Base-by-base conservation (phyloP, 2,329 filamentous ascomycete species). In the Penicillium sp. region DNA sequence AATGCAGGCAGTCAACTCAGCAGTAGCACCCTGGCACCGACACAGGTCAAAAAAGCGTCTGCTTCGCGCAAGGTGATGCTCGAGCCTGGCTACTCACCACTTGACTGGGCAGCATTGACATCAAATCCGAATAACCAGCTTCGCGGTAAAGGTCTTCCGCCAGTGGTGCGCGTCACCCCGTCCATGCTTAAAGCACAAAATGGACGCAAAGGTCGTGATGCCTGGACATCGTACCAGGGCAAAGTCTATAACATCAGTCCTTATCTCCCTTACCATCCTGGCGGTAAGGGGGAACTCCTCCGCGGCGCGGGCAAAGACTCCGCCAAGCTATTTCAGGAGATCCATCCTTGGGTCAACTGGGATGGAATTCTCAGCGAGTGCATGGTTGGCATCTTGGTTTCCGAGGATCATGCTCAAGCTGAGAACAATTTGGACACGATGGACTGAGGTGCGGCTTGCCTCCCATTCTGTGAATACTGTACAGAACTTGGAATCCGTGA, bases 161-260 rank as follows among this genome's bases (percentile, higher is more conserved):
- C 66, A 48, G 84, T 41, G 73, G 79, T 71, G 67, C 80, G 84
- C 30, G 87, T 98, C 23, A 85, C 89, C 4, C 89, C 90, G 1
- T 81, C 80, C 4, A 78, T 86, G 74, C 73, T 98, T 9, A 83
- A 82, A 59, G 66, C 70, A 26, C 80, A 87, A 65, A 93, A 85
- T 26, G 90, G 90, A 0, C 79, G 90, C 18, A 85, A 84, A 58
- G 87, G 87, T 6, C 81, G 77, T 45, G 85, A 94, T 55, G 87
- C 89, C 0, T 98, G 92, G 92, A 93, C 84, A 43, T 85, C 80
- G 1, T 82, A 94, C 44, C 83, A 86, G 43, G 89, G 90, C 1
- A 84, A 85, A 55, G 90, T 96, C 17, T 98, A 96, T 67, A 96
- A 96, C 57, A 82, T 98, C 41, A 83, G 82, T 0, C 87, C 90